phyloP scores from a whole-genome alignment of 345 rosid genomes.

The Durio zibethinus region DNA sequence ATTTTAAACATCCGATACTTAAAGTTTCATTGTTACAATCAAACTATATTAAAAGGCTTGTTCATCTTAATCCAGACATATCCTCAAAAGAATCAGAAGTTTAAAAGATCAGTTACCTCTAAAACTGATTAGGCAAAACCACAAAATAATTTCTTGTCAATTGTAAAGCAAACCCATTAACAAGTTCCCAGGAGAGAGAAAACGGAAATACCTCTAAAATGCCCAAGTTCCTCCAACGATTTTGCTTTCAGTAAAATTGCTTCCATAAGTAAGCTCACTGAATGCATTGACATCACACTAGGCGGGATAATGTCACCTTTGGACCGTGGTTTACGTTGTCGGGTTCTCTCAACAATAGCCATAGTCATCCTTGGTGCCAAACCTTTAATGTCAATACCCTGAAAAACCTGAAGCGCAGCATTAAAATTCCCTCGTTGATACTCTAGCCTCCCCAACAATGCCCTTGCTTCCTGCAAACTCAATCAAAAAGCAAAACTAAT shows the following conservation, averaged over 20 bases:
- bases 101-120: background rate
- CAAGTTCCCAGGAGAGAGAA: background rate
- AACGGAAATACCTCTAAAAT: constrained; percentile 45
- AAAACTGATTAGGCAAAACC: background rate
- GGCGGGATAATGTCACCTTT: constrained; percentile 45
- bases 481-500: background rate
- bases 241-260: constrained; percentile 86
- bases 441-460: constrained; percentile 89
- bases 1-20: background rate
- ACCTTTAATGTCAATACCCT: constrained; percentile 69
- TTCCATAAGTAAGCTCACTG: constrained; percentile 83
- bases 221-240: constrained; percentile 72
- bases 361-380: constrained; percentile 64
- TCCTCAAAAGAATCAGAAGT: background rate
- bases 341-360: constrained; percentile 64
- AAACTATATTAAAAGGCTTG: background rate
- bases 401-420: constrained; percentile 95
- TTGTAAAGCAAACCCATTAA: background rate
- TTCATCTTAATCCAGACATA: background rate
- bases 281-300: constrained; percentile 77
- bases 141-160: background rate
- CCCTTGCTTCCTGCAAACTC: constrained; percentile 89
- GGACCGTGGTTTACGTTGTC: constrained; percentile 50
- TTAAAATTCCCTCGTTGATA: constrained; percentile 87
- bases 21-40: background rate